Evolutionary conservation across 106 monocot species (phyloP), one percentile per base, ranked within the genome.

Genomic region (Dendrobium nobile): DNA sequence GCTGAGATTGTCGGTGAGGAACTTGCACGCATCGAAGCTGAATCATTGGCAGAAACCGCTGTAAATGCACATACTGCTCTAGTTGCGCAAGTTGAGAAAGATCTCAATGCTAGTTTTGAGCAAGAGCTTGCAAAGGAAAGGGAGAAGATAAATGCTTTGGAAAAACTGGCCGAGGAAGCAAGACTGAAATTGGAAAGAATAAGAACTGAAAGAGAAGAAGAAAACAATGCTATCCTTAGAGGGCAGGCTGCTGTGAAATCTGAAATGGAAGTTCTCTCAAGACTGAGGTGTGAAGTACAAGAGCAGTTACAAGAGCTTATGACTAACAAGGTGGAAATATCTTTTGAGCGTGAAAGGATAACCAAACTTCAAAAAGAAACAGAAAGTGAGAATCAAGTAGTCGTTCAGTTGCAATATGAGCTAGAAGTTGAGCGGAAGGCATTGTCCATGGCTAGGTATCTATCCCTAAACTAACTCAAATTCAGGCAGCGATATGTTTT

Each of bases 371-470:
- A 83, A 8, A 79, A 85, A 55, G 88, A 93, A 84, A 84, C 87
- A 47, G 93, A 99, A 81, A 90, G 84, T 74, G 95, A 93, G 75
- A 99, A 88, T 77, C 84, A 90, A 77, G 81, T 61, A 22, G 90
- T 99, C 75, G 59, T 77, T 43, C 89, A 85, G 83, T 78, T 99
- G 54, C 95, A 99, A 47, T 88, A 95, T 89, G 99, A 99, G 73
- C 84, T 99, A 44, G 95, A 99, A 79, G 93, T 99, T 77, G 99
- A 99, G 85, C 91, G 91, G 82, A 95, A 95, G 74, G 99, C 99
- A 51, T 80, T 99, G 75, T 84, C 88, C 40, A 91, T 99, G 95
- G 99, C 99, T 74, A 90, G 93, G 99, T 93, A 85, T 44, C 27
- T 15, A 11, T 84, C 41, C 59, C 45, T 18, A 17, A 6, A 70